Evolutionary conservation across 139 green algal genomes (phyloP), one percentile per base, ranked within the genome.

Genomic region (Haematococcus sp.): DNA sequence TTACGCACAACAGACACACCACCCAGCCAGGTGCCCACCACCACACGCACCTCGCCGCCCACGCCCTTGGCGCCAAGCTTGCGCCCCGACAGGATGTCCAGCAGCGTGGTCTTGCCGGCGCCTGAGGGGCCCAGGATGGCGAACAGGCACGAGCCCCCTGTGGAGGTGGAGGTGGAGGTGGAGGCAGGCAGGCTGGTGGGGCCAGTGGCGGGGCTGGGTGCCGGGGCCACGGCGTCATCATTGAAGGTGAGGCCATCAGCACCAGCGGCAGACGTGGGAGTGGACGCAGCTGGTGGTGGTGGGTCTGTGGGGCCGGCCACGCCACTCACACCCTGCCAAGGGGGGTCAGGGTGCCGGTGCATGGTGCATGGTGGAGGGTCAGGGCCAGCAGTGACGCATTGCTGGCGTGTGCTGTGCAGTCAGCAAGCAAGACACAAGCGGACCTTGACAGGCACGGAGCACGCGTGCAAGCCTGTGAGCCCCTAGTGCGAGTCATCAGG

Each of bases 81-180:
- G 46, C 86, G 79, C 0, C 88, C 88, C 25, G 86, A 60, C 55
- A 93, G 76, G 44, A 93, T 83, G 67, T 93, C 88, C 59, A 93
- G 81, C 60, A 93, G 80, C 11, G 86, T 91, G n/a, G 84, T 92
- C 81, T 92, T 90, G 58, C 84, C 83, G 74, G 86, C 88, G 16
- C 84, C 88, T 19, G 72, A 85, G 40, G 84, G 87, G 17, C 87
- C 87, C 28, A 92, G 63, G 27, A 90, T 85, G 40, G 87, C 87
- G 54, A 88, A 88, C 56, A 90, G 54, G 71, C 81, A 87, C 43
- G 81, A 63, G 51, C 49, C 54, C 22, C 54, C 54, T 27, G 54
- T 28, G 22, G 54, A 27, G n/a, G 9, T 13, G 54, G 54, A 27
- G 4, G 54, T 19, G n/a, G 4, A 7, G 4, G 9, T 13, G 17